Conservation (phyloP, 1,284 basidiomycete genomes). For the Cryptococcus depauperatus region DNA sequence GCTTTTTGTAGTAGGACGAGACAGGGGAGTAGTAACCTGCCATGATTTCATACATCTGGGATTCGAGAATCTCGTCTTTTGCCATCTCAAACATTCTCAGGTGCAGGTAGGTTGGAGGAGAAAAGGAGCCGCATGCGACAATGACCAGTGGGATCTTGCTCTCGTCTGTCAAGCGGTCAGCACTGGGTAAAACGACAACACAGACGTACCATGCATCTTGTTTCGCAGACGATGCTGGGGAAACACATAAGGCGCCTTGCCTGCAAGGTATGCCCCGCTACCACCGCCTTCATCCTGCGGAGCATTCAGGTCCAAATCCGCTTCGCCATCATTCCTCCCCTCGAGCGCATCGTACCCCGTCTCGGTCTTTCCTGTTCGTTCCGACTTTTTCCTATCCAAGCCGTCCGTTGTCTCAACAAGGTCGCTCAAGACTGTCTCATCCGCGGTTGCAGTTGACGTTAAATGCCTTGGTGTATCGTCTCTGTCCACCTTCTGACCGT, state of each 20-base stretch:
- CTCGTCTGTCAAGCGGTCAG: conserved; percentile 35
- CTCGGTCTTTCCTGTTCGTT: conserved; percentile 13
- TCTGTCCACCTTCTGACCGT: conserved; percentile 6
- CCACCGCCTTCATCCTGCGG: conserved; percentile 31
- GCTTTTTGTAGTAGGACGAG: conserved; percentile 85
- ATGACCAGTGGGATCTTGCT: conserved; percentile 47
- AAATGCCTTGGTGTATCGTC: neutral
- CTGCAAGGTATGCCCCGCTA: conserved; percentile 35
- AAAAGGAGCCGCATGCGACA: conserved; percentile 53
- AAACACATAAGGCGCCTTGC: conserved; percentile 41
- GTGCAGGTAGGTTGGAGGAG: conserved; percentile 53
- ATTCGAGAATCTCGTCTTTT: conserved; percentile 85
- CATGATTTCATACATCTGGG: conserved; percentile 85
- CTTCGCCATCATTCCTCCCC: conserved; percentile 43
- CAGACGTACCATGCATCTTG: conserved; percentile 42
- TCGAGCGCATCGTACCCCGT: conserved; percentile 35
- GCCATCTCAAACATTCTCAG: conserved; percentile 97
- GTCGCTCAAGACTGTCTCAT: neutral
- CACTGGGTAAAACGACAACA: conserved; percentile 11
- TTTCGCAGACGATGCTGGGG: conserved; percentile 44
- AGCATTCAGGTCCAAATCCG: conserved; percentile 40
- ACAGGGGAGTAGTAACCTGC: conserved; percentile 93
- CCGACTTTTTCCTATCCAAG: neutral
- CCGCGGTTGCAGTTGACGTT: neutral
- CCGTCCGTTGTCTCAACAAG: neutral